These are phyloP conservation scores for Trichophyton schoenleinii DNA, from an alignment of 2,329 filamentous ascomycete species.

Conservation along the genomic window DNA sequence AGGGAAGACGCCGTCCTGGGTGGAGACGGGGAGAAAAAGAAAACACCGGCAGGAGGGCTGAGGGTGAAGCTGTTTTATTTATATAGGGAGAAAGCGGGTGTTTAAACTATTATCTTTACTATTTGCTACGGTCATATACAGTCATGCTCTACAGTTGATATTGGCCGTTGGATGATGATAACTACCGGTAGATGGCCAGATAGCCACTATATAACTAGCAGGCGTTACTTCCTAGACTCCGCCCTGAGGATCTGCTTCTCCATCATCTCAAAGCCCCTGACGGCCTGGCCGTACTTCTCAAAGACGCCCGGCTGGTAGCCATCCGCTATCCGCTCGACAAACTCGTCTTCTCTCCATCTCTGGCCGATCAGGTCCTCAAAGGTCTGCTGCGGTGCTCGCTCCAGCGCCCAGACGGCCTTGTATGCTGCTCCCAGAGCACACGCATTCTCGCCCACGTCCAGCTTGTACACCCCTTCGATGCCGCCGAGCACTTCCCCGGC, in stretches of 20 bases:
- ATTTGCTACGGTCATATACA: no score
- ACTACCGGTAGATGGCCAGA: no score
- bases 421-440: conserved; percentile 90
- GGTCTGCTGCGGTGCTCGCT: conserved; percentile 53
- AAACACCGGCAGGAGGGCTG: neutral
- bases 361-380: conserved; percentile 79
- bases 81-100: no score
- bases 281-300: conserved; percentile 61
- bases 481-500: conserved; percentile 82
- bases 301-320: conserved; percentile 68
- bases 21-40: neutral
- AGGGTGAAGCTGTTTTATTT: neutral
- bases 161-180: no score
- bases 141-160: no score
- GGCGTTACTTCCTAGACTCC: conserved; percentile 8
- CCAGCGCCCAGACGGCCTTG: conserved; percentile 87
- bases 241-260: conserved; percentile 52
- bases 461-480: conserved; percentile 76
- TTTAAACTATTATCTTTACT: no score
- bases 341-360: conserved; percentile 74
- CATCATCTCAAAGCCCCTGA: conserved; percentile 65
- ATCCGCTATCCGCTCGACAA: conserved; percentile 68
- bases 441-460: conserved; percentile 90
- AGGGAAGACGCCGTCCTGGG: neutral
- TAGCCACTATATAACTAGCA: neutral